These are phyloP conservation scores for Orbilia blumenaviensis DNA, from an alignment of 2,329 filamentous ascomycete species.

Conservation along the genomic window DNA sequence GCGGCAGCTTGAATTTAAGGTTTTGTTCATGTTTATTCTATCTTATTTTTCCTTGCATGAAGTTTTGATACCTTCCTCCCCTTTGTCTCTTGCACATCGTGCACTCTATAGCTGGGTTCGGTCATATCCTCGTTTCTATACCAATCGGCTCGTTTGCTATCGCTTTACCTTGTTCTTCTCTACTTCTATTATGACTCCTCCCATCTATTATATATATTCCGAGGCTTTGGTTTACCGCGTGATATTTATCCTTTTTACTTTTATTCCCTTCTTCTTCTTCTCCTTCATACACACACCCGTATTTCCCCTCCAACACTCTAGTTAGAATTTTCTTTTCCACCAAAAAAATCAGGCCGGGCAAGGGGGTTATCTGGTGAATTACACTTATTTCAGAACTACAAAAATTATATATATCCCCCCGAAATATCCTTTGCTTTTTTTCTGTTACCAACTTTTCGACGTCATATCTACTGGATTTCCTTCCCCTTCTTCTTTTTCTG, in stretches of 20 bases:
- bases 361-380: slow-evolving; percentile 20
- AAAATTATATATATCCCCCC: slow-evolving; percentile 10
- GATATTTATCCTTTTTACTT: slow-evolving; percentile 50
- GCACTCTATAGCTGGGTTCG: slow-evolving; percentile 27
- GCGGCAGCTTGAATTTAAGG: slow-evolving; percentile 40
- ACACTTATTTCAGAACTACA: slow-evolving; percentile 1
- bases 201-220: slow-evolving; percentile 50
- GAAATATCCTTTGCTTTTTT: slow-evolving; percentile 7
- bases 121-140: slow-evolving; percentile 55
- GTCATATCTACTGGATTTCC: neutral
- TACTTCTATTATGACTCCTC: slow-evolving; percentile 25
- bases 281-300: slow-evolving; percentile 53
- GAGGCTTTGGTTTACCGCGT: slow-evolving; percentile 30
- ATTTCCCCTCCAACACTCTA: slow-evolving; percentile 57
- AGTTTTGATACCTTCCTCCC: slow-evolving; percentile 25
- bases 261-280: slow-evolving; percentile 52
- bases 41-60: slow-evolving; percentile 16
- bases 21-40: slow-evolving; percentile 7
- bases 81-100: slow-evolving; percentile 20
- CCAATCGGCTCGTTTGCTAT: slow-evolving; percentile 52
- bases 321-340: slow-evolving; percentile 58
- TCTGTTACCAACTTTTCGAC: slow-evolving; percentile 9
- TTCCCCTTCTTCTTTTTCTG: neutral
- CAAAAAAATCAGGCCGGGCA: slow-evolving; percentile 61
- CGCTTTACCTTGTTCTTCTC: slow-evolving; percentile 44